These are phyloP conservation scores for Corymbia maculata DNA, from an alignment of 345 rosid species.

Conservation along the genomic window DNA sequence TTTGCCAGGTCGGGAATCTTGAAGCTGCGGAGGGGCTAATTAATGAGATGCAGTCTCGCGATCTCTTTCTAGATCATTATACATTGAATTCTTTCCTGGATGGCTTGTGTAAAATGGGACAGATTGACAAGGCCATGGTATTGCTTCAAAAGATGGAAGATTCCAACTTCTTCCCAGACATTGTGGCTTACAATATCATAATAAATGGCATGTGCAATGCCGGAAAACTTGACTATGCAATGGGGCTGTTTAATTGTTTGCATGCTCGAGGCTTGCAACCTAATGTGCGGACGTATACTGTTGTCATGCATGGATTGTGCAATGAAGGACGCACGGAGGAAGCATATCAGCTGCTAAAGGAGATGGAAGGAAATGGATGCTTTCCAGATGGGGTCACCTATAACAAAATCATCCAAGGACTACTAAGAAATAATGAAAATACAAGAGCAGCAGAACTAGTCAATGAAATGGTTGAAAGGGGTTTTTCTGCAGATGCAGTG, in stretches of 20 bases:
- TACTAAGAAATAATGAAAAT: background rate
- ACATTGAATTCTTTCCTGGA: background rate
- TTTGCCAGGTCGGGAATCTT: background rate
- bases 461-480: background rate
- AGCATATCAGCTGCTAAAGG: background rate
- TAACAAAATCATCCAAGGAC: background rate
- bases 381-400: background rate
- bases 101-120: background rate
- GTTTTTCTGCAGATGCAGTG: background rate
- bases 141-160: background rate
- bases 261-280: background rate
- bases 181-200: background rate
- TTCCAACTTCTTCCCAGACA: background rate
- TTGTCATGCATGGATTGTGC: background rate
- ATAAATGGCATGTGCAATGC: background rate
- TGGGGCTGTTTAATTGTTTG: background rate
- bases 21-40: background rate
- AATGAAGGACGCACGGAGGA: background rate
- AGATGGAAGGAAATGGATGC: background rate
- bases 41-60: background rate
- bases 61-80: background rate
- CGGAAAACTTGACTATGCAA: background rate
- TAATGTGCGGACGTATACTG: background rate
- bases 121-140: background rate
- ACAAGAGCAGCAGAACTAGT: background rate